A percentile compares a stretch with the other conserved stretches of the same genome.
Evolutionary conservation across 257 asterid species (phyloP).

Genomic region (Solanum gracilifrons): DNA sequence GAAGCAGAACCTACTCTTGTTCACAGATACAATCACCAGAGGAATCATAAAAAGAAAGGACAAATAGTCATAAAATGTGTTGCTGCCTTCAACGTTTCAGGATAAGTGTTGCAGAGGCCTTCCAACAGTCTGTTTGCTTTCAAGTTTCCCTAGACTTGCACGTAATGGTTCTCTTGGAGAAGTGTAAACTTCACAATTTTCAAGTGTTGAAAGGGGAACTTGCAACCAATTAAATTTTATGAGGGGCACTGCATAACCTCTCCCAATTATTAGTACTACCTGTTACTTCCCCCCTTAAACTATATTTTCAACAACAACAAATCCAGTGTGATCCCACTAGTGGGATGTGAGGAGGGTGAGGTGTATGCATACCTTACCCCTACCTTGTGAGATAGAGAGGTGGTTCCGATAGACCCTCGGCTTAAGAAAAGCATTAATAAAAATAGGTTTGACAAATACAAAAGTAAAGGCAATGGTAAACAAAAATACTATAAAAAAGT

Average conservation of each 20-base stretch:
- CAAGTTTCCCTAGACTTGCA: neutral
- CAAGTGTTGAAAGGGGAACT: neutral
- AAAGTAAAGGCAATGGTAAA: neutral
- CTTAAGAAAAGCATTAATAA: neutral
- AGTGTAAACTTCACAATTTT: neutral
- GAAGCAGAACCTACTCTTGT: neutral
- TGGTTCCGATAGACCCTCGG: neutral
- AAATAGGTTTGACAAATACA: neutral
- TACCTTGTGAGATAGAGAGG: neutral
- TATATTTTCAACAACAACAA: neutral
- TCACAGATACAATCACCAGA: neutral
- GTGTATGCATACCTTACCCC: neutral
- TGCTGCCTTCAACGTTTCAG: neutral
- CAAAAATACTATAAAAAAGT: neutral
- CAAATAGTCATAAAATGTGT: neutral
- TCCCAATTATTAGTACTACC: neutral
- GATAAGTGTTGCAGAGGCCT: neutral
- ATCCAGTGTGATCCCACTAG: neutral
- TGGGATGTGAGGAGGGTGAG: neutral
- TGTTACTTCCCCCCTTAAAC: neutral
- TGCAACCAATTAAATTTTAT: neutral
- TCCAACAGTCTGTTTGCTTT: neutral
- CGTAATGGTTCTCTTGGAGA: neutral
- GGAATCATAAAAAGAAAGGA: neutral
- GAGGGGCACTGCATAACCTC: neutral